Conservation (phyloP, 306 rosid genomes). For the Begonia fuchsioides region DNA sequence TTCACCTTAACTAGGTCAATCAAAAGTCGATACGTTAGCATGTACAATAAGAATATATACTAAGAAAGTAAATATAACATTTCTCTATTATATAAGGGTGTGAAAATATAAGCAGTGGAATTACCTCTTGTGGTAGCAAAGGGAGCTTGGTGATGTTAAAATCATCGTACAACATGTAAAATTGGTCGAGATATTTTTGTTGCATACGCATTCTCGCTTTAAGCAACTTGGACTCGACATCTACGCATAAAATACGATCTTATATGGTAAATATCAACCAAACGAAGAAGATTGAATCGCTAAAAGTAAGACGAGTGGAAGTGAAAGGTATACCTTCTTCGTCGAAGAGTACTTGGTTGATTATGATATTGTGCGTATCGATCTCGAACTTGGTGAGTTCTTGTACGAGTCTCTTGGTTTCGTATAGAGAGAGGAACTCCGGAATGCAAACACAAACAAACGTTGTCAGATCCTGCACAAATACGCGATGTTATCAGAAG, state of each 20-base stretch:
- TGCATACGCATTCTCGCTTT: constrained; percentile 99
- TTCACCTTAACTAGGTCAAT: too few relatives aligned
- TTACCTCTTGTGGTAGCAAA: constrained; percentile 89
- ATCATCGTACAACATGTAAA: constrained; percentile 94
- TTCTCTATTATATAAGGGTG: too few relatives aligned
- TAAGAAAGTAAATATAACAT: too few relatives aligned
- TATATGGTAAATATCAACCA: not conserved
- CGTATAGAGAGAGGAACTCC: constrained; percentile 91
- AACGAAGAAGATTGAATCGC: not conserved
- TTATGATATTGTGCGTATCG: constrained; percentile 91
- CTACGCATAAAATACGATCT: constrained; percentile 17
- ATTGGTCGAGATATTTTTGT: constrained; percentile 80
- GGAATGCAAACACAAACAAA: constrained; percentile 98
- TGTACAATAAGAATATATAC: too few relatives aligned
- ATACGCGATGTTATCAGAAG: too few relatives aligned
- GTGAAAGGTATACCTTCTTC: constrained; percentile 50
- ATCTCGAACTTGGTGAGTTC: constrained; percentile 92
- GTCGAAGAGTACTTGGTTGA: constrained; percentile 82
- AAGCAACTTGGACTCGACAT: constrained; percentile 72
- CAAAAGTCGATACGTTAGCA: too few relatives aligned
- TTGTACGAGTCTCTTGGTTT: constrained; percentile 97
- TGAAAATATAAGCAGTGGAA: not conserved
- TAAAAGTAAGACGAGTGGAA: not conserved
- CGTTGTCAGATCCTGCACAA: constrained; percentile 87
- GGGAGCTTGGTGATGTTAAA: constrained; percentile 88